phyloP scores from a whole-genome alignment of 768 basidiomycete genomes.

The Clavulina sp. region DNA sequence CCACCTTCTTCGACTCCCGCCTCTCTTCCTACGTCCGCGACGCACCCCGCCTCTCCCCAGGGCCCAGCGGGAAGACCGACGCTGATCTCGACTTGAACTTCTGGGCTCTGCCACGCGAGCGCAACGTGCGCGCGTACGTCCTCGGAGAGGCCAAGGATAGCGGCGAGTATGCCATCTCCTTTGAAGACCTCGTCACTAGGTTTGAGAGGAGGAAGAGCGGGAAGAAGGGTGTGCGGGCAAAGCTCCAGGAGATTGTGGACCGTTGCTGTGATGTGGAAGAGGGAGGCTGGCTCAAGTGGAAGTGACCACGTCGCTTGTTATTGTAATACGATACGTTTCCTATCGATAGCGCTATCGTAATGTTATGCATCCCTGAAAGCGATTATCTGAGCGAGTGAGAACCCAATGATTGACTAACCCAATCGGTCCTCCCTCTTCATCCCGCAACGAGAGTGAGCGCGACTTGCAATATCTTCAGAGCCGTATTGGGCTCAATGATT shows the following conservation, averaged over 20 bases:
- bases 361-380: too few relatives aligned
- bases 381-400: too few relatives aligned
- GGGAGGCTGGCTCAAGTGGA: slow-evolving; percentile 17
- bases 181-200: slow-evolving; percentile 43
- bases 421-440: too few relatives aligned
- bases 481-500: too few relatives aligned
- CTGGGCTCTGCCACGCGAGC: slow-evolving; percentile 60
- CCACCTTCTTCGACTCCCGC: slow-evolving; percentile 50
- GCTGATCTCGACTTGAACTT: slow-evolving; percentile 19
- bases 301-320: too few relatives aligned
- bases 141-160: slow-evolving; percentile 43
- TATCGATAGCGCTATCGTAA: too few relatives aligned
- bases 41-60: slow-evolving; percentile 31
- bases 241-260: slow-evolving; percentile 56
- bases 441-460: too few relatives aligned
- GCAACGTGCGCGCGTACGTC: slow-evolving; percentile 49
- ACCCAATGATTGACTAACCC: too few relatives aligned
- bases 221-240: slow-evolving; percentile 49
- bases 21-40: slow-evolving; percentile 24
- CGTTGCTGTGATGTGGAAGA: slow-evolving; percentile 47
- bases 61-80: slow-evolving; percentile 19
- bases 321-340: too few relatives aligned
- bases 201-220: slow-evolving; percentile 34
- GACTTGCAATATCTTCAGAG: too few relatives aligned
- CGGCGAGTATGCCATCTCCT: slow-evolving; percentile 40